Evolutionary conservation across 257 asterid genomes (phyloP).

Genomic region (Echites panduratus): DNA sequence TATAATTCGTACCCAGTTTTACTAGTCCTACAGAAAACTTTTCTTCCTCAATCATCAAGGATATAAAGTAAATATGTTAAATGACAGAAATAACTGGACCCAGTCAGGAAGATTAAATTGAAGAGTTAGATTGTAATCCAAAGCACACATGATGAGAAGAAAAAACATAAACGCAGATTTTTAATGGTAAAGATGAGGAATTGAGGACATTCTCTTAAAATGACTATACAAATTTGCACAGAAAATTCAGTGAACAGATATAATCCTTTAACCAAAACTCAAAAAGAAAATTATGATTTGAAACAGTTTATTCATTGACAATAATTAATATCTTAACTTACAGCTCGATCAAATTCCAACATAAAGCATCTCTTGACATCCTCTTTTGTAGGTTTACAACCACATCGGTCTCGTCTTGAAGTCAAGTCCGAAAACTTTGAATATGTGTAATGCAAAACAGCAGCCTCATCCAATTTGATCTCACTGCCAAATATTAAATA

Average conservation of each 20-base stretch:
- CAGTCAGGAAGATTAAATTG: not conserved
- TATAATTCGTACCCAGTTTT: not conserved
- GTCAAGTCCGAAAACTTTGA: slow-evolving; percentile 64
- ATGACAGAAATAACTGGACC: not conserved
- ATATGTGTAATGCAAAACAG: slow-evolving; percentile 62
- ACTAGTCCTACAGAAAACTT: not conserved
- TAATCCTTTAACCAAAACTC: not conserved
- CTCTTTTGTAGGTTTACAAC: slow-evolving; percentile 59
- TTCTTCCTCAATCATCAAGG: not conserved
- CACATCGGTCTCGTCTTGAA: slow-evolving; percentile 60
- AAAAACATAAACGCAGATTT: not conserved
- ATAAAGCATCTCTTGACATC: slow-evolving; percentile 61
- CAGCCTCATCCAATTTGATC: slow-evolving; percentile 55
- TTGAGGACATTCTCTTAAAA: not conserved
- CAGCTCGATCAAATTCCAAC: slow-evolving; percentile 64
- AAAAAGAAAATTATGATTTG: not conserved
- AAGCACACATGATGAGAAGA: not conserved
- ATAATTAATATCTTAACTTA: slow-evolving; percentile 26
- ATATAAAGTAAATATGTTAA: not conserved
- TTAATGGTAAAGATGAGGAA: not conserved
- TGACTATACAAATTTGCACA: not conserved
- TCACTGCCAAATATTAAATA: slow-evolving; percentile 34
- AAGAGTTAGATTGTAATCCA: not conserved
- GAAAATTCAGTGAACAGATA: not conserved
- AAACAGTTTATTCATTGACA: not conserved